Base-by-base conservation (phyloP, 495 filamentous ascomycete genomes). In the Achaetomiella virescens region DNA sequence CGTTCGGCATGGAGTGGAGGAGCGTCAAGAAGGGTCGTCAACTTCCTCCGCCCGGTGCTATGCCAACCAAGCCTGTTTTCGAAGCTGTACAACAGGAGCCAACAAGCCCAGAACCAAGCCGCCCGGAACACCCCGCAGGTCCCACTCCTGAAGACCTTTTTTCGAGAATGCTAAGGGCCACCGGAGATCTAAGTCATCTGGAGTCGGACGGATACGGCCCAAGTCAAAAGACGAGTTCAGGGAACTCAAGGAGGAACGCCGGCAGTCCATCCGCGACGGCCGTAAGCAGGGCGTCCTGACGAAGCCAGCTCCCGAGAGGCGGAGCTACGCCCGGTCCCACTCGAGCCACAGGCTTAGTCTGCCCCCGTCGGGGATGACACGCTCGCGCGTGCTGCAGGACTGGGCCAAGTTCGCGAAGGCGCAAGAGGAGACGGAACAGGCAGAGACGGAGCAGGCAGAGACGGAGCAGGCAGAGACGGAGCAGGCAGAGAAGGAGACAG, bases 1-100 rank as follows among this genome's bases (percentile, higher is more conserved):
- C 79, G 0, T 55, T 82, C 2, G 73, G 69, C 21, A 79, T 86
- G 74, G 82, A 86, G 62, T 86, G 82, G 81, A 76, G 68, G 59
- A 85, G 74, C 52, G 73, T 86, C 48, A 84, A 84, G 68, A 75
- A 70, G 7, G 45, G 8, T 20, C 20, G 21, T 17, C 15, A 17
- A 33, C 1, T 10, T 5, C 27, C 27, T 31, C 27, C 4, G 27
- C 27, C 27, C 27, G 27, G 5, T 9, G 27, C 4, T 31, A 9
- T 31, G 5, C 5, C 4, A 9, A 31, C 27, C 27, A 31, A 31
- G 9, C 9, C 27, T 31, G 27, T 9, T 31, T 9, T 9, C 27
- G 5, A 31, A 31, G 27, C 27, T 5, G 27, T 31, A 4, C 27
- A 31, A 24, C 47, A 7, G 6, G 27, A n/a, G 1, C 14, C 20